Percentiles rank a stretch among this genome's conserved stretches.
Evolutionary conservation across 768 basidiomycete genomes (phyloP).

Genomic region (Amanita pseudoporphyria): DNA sequence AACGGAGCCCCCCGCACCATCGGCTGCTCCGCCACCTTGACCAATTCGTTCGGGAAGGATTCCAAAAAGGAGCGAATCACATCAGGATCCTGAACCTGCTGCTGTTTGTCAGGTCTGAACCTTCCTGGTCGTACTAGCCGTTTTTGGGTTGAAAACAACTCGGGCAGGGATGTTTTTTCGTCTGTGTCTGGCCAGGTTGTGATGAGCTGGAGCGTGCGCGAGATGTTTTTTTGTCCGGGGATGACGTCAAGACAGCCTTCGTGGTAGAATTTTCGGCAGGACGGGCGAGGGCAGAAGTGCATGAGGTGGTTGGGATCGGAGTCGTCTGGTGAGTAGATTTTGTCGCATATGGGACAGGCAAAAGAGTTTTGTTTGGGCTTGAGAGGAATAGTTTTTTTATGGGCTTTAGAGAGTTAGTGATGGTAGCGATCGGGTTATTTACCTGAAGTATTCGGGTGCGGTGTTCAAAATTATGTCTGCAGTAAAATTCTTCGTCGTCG

Average conservation of each 20-base stretch:
- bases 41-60: constrained; percentile 27
- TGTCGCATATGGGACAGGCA: constrained; percentile 33
- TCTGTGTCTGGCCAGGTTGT: constrained; percentile 28
- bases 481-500: constrained; percentile 31
- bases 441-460: constrained; percentile 15
- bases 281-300: constrained; percentile 49
- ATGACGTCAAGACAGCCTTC: constrained; percentile 29
- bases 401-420: background rate
- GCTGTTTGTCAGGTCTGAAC: background rate
- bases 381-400: background rate
- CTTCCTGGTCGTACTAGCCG: background rate
- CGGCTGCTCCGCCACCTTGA: constrained; percentile 40
- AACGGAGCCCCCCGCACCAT: constrained; percentile 38
- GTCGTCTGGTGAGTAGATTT: constrained; percentile 37
- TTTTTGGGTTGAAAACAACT: constrained; percentile 2
- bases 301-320: constrained; percentile 21
- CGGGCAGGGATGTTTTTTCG: constrained; percentile 15
- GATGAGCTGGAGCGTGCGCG: constrained; percentile 21
- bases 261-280: constrained; percentile 41
- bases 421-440: constrained; percentile 15
- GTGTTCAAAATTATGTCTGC: constrained; percentile 32
- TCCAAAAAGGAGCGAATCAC: constrained; percentile 6
- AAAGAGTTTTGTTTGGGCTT: constrained; percentile 32
- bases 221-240: constrained; percentile 9
- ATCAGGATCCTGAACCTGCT: too few species aligned